Evolutionary conservation across 139 green algal genomes (phyloP).

Genomic region (Chlorella sp.): DNA sequence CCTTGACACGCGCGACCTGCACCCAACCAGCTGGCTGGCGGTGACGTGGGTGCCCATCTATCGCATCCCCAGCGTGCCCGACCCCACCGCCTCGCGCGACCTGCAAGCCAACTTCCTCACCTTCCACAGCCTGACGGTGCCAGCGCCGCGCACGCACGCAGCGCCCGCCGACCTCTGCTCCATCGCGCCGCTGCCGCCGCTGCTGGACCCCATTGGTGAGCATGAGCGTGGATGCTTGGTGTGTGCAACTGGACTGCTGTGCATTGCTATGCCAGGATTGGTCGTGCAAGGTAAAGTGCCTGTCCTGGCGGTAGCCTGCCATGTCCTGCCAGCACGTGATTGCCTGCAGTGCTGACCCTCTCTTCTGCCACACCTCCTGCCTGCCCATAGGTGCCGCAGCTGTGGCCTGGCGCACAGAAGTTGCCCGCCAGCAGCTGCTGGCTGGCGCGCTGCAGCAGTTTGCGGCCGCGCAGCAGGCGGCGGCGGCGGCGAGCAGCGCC

Average conservation of each 20-base stretch:
- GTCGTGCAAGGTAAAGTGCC: too few relatives aligned
- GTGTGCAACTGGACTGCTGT: too few relatives aligned
- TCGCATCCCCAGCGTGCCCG: constrained; percentile 14
- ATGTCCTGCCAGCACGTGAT: too few relatives aligned
- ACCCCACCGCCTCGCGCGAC: constrained; percentile 20
- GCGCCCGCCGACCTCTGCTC: constrained; percentile 1
- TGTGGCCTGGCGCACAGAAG: constrained; percentile 31
- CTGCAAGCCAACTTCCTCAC: constrained; percentile 46
- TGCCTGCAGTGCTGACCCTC: too few relatives aligned
- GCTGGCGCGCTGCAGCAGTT: constrained; percentile 8
- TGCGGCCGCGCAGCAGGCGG: background rate
- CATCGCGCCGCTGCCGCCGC: constrained; percentile 26
- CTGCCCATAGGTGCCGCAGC: background rate
- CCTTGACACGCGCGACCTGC: constrained; percentile 35
- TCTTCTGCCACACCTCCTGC: too few relatives aligned
- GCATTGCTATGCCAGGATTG: too few relatives aligned
- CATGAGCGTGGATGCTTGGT: too few relatives aligned
- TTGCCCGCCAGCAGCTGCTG: constrained; percentile 31
- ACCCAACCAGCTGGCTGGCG: constrained; percentile 48
- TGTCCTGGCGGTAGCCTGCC: too few relatives aligned
- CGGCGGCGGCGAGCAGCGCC: too few relatives aligned
- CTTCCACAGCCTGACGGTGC: constrained; percentile 46
- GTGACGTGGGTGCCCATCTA: constrained; percentile 57
- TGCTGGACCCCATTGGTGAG: constrained; percentile 23
- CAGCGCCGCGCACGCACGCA: background rate